Percentiles rank a stretch among this genome's conserved stretches.
These are phyloP conservation scores for Penicillium sclerotigenum DNA, from an alignment of 2,329 filamentous ascomycete genomes.

Conservation along the genomic window DNA sequence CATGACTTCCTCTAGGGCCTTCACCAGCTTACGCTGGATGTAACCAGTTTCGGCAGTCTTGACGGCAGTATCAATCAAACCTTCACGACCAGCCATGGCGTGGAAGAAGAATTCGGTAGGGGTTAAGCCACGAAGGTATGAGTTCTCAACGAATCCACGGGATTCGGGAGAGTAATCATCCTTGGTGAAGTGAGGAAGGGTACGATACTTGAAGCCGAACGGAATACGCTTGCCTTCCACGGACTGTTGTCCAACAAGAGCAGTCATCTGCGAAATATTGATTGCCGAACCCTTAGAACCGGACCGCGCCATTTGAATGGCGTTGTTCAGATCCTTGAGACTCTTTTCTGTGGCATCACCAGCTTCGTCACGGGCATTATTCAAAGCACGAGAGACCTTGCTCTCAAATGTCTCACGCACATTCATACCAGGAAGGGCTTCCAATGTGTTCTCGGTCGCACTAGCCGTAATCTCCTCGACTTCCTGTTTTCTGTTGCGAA, in stretches of 20 bases:
- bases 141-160: constrained; percentile 97
- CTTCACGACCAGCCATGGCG: constrained; percentile 99
- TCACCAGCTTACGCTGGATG: constrained; percentile 96
- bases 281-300: constrained; percentile 98
- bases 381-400: constrained; percentile 90
- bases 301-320: constrained; percentile 91
- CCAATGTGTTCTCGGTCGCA: constrained; percentile 82
- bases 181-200: constrained; percentile 96
- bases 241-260: constrained; percentile 94
- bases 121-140: constrained; percentile 90
- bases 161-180: constrained; percentile 98
- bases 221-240: constrained; percentile 98
- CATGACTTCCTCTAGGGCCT: constrained; percentile 95
- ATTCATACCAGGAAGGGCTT: constrained; percentile 96
- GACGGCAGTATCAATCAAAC: constrained; percentile 98
- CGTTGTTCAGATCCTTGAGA: constrained; percentile 94
- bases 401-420: constrained; percentile 97
- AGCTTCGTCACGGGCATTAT: constrained; percentile 93
- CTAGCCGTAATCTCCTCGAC: constrained; percentile 71
- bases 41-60: constrained; percentile 99
- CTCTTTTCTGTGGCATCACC: constrained; percentile 88
- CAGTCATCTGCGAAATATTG: constrained; percentile 99
- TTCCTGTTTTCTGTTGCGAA: constrained; percentile 75
- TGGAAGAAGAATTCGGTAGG: constrained; percentile 99
- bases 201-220: constrained; percentile 98